These are phyloP conservation scores for Schrenkiella parvula DNA, from an alignment of 345 rosid species.

Conservation along the genomic window DNA sequence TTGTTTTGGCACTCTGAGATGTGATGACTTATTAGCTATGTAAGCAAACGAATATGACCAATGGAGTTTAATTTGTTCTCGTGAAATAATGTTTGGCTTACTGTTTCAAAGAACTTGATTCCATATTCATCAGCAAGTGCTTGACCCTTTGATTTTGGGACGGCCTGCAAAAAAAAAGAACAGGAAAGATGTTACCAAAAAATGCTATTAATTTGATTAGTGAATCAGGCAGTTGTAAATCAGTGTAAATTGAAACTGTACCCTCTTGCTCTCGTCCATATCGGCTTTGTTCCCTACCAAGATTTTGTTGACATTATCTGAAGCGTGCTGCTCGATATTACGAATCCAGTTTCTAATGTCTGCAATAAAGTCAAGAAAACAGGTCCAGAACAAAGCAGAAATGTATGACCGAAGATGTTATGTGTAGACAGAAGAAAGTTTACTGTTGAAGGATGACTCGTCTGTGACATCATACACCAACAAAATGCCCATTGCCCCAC, in stretches of 20 bases:
- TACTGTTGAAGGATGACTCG: constrained; percentile 90
- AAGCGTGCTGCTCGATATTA: constrained; percentile 98
- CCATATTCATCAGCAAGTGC: constrained; percentile 99
- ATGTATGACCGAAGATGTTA: not conserved
- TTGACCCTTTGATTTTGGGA: constrained; percentile 94
- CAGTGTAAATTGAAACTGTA: constrained; percentile 24
- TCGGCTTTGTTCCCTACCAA: constrained; percentile 99
- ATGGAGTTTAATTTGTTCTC: not conserved
- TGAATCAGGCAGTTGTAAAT: not conserved
- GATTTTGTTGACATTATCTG: constrained; percentile 96
- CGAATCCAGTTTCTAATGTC: constrained; percentile 99
- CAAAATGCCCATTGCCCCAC: constrained; percentile 93
- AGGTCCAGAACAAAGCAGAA: constrained; percentile 14
- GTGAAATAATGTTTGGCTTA: constrained; percentile 35
- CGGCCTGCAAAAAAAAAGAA: constrained; percentile 57
- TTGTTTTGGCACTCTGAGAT: constrained; percentile 93
- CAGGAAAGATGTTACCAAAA: not conserved
- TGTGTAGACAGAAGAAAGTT: constrained; percentile 23
- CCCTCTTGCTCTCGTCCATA: constrained; percentile 99
- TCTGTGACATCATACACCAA: constrained; percentile 90
- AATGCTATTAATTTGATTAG: not conserved
- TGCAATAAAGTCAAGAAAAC: constrained; percentile 39
- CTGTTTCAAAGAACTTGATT: constrained; percentile 95
- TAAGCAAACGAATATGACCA: constrained; percentile 9
- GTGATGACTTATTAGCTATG: constrained; percentile 13